Base-by-base conservation (phyloP, 2,329 filamentous ascomycete genomes). In the Colletotrichum australisinense region DNA sequence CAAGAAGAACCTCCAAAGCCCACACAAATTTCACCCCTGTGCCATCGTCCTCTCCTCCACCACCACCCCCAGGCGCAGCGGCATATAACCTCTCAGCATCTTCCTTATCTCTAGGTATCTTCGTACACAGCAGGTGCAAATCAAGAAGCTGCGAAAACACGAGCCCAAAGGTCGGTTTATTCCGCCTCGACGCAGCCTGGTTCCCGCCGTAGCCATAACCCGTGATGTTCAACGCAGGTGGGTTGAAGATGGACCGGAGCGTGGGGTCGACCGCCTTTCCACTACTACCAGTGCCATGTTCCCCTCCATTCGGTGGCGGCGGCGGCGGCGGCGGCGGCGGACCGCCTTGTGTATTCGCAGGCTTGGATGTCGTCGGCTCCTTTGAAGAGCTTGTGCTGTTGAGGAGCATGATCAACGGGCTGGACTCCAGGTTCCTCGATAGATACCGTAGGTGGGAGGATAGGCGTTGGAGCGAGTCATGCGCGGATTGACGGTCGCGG, bases 131-230 rank as follows among this genome's bases (percentile, higher is more conserved):
- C 5, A 92, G 75, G 73, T 91, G 89, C 22, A 91, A 64, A 58
- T 90, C 86, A 0, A 90, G 81, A 55, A 91, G 82, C 78, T 89
- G 86, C 6, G 85, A 76, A 74, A 92, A 92, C 5, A 88, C 84
- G 16, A 85, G 81, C 5, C 90, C 90, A 67, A 90, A 90, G 19
- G 83, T 84, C 6, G 88, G 88, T 72, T 86, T 89, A 73, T 82
- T 86, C 65, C 80, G 78, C 9, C 80, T 77, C 26, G 76, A 57
- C 30, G 74, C 72, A 42, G 59, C 76, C 52, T 76, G 67, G 53
- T 72, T 72, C n/a, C 74, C 73, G 11, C 59, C 49, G 73, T 78
- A 76, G 14, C 59, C 49, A 74, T 78, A 76, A 11, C 71, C 75
- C 16, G 76, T 59, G 57, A 74, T 60, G 52, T 75, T 32, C 24